These are phyloP conservation scores for Orbilia blumenaviensis DNA, from an alignment of 2,329 filamentous ascomycete genomes.

Conservation along the genomic window DNA sequence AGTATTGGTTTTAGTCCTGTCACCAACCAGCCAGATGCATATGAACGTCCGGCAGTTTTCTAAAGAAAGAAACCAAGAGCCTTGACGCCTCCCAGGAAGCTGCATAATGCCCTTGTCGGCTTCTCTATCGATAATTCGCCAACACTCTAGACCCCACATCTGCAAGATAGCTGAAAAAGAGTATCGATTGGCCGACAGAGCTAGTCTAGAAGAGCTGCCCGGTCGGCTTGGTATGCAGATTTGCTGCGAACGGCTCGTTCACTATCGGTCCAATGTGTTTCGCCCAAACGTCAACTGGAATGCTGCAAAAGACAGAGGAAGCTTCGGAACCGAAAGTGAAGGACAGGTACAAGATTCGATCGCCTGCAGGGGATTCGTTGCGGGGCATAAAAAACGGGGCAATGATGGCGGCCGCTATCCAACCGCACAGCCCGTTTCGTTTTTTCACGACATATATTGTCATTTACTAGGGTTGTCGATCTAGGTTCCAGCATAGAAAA, in stretches of 20 bases:
- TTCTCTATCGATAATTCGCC: constrained; percentile 52
- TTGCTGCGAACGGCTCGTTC: constrained; percentile 49
- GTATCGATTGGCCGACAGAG: constrained; percentile 43
- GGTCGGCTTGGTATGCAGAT: constrained; percentile 36
- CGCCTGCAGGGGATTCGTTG: background rate
- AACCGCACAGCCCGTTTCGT: constrained; percentile 33
- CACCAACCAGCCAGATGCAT: background rate
- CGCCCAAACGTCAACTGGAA: constrained; percentile 51
- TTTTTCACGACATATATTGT: background rate
- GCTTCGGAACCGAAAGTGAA: constrained; percentile 29
- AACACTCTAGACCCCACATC: constrained; percentile 26
- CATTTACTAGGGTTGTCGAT: background rate
- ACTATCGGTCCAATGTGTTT: constrained; percentile 29
- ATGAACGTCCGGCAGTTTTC: constrained; percentile 19
- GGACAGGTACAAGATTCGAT: constrained; percentile 22
- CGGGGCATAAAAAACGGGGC: constrained; percentile 4
- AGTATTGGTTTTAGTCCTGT: background rate
- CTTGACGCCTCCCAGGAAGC: constrained; percentile 37
- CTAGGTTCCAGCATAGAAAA: constrained; percentile 26
- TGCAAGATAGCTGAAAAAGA: constrained; percentile 19
- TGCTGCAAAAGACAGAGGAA: constrained; percentile 36
- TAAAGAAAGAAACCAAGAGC: constrained; percentile 43
- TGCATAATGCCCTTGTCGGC: constrained; percentile 28
- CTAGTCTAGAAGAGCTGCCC: constrained; percentile 32
- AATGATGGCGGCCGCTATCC: background rate